Evolutionary conservation across 2,329 filamentous ascomycete genomes (phyloP).

Genomic region (Alternaria sp.): DNA sequence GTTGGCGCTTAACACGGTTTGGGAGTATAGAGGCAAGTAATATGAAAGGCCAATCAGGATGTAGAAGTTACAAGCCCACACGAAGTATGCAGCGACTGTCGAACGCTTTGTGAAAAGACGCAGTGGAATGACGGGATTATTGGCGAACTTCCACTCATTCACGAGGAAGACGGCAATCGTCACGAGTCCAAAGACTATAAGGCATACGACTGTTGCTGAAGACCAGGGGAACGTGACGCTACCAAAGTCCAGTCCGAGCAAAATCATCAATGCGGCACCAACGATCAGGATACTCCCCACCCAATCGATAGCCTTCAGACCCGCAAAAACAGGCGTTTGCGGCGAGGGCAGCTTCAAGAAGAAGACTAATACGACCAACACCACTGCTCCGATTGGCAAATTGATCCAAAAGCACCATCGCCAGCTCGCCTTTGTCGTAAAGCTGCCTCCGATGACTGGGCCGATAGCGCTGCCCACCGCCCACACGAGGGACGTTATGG

Average conservation of each 20-base stretch:
- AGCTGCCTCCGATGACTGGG: conserved; percentile 57
- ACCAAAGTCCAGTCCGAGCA: conserved; percentile 79
- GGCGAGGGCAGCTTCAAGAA: conserved; percentile 61
- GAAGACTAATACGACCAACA: conserved; percentile 54
- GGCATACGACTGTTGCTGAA: conserved; percentile 73
- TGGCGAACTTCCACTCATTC: conserved; percentile 71
- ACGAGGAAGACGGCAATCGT: conserved; percentile 68
- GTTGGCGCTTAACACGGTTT: conserved; percentile 65
- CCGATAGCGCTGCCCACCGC: conserved; percentile 57
- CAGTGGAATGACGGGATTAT: conserved; percentile 76
- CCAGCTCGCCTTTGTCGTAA: conserved; percentile 52
- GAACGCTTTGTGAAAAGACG: conserved; percentile 68
- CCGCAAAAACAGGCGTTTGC: conserved; percentile 51
- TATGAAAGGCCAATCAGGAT: conserved; percentile 68
- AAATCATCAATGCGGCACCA: conserved; percentile 49
- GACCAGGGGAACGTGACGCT: conserved; percentile 75
- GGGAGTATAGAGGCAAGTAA: conserved; percentile 75
- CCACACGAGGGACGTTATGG: conserved; percentile 57
- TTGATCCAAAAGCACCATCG: conserved; percentile 50
- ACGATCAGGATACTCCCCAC: conserved; percentile 53
- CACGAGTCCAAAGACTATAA: conserved; percentile 73
- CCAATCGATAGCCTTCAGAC: conserved; percentile 58
- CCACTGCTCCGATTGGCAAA: conserved; percentile 53
- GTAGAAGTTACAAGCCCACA: conserved; percentile 44
- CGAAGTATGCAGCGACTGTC: conserved; percentile 60